Conservation (phyloP, 163 green algal genomes). For the Coccomyxa subellipsoidea region DNA sequence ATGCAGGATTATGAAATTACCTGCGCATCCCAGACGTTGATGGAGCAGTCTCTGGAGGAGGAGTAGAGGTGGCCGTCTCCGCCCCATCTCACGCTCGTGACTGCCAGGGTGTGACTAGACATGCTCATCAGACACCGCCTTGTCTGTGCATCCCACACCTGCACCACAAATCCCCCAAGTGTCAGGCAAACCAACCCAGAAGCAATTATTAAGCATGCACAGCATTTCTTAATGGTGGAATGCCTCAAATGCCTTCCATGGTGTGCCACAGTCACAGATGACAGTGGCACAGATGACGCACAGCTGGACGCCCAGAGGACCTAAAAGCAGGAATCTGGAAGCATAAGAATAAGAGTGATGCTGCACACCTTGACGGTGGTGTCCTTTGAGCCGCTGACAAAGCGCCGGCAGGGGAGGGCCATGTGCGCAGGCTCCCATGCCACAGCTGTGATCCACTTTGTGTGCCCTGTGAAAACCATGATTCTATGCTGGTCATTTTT, state of each 20-base stretch:
- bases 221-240: no score
- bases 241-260: no score
- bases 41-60: constrained; percentile 76
- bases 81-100: constrained; percentile 89
- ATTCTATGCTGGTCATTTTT: no score
- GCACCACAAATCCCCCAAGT: constrained; percentile 8
- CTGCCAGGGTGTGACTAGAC: constrained; percentile 70
- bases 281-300: no score
- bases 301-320: no score
- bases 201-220: no score
- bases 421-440: constrained; percentile 93
- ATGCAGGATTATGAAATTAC: no score
- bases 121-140: constrained; percentile 72
- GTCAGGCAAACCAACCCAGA: neutral
- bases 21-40: constrained; percentile 85
- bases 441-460: constrained; percentile 87
- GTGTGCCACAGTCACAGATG: no score
- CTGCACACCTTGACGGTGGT: constrained; percentile 68
- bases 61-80: constrained; percentile 92
- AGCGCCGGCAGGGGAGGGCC: constrained; percentile 65
- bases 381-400: constrained; percentile 84
- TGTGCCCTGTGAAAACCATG: constrained; percentile 68
- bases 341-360: neutral
- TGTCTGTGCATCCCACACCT: constrained; percentile 67
- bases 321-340: no score